These are phyloP conservation scores for Stellera chamaejasme DNA, from an alignment of 345 rosid species.

Conservation along the genomic window DNA sequence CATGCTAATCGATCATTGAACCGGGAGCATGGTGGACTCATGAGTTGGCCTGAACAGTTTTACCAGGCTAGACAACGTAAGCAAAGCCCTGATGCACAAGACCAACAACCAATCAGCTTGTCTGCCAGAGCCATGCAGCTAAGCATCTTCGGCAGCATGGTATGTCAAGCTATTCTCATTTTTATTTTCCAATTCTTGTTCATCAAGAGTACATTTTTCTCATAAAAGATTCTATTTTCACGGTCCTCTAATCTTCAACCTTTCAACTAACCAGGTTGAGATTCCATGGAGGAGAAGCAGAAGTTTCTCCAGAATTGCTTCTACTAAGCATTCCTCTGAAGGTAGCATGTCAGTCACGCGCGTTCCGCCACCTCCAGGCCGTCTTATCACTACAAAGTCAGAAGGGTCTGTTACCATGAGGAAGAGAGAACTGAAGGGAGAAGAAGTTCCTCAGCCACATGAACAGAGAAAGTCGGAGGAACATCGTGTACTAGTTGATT, in stretches of 20 bases:
- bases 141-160: constrained; percentile 79
- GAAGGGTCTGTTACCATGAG: constrained; percentile 39
- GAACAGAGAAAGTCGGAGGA: constrained; percentile 9
- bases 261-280: constrained; percentile 37
- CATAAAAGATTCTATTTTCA: constrained; percentile 4
- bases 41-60: constrained; percentile 17
- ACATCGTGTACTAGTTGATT: constrained; percentile 5
- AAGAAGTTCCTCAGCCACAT: constrained; percentile 8
- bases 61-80: constrained; percentile 16
- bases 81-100: constrained; percentile 15
- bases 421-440: constrained; percentile 19
- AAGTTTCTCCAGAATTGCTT: constrained; percentile 26
- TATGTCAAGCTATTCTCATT: constrained; percentile 17
- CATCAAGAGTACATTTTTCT: not conserved
- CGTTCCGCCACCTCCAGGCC: constrained; percentile 21
- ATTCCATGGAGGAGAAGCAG: constrained; percentile 19
- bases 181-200: not conserved
- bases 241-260: constrained; percentile 1
- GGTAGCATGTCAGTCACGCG: constrained; percentile 31
- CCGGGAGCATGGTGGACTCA: constrained; percentile 38
- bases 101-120: constrained; percentile 34
- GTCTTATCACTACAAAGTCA: constrained; percentile 37
- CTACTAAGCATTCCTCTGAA: constrained; percentile 20
- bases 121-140: constrained; percentile 76
- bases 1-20: constrained; percentile 39